phyloP scores from a whole-genome alignment of 1,284 basidiomycete species.

The Naganishia sp. region DNA sequence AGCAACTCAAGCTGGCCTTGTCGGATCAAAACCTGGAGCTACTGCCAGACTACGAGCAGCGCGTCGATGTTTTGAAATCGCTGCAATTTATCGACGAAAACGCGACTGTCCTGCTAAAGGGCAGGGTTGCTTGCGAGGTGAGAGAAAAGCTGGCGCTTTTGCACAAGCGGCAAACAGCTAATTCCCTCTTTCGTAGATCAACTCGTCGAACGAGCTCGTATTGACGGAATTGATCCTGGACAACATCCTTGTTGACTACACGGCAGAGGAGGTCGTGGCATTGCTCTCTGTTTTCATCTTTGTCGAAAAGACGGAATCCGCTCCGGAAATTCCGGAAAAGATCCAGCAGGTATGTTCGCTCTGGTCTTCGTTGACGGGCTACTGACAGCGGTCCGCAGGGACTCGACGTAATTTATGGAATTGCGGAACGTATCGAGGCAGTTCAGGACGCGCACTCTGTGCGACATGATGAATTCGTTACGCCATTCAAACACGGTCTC shows the following conservation, averaged over 20 bases:
- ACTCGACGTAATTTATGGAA: conserved; percentile 71
- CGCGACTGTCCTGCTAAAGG: conserved; percentile 91
- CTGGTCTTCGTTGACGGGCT: background rate
- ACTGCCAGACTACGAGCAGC: conserved; percentile 94
- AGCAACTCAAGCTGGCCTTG: conserved; percentile 71
- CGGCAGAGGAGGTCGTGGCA: conserved; percentile 96
- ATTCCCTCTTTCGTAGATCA: conserved; percentile 66
- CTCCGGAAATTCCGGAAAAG: conserved; percentile 75
- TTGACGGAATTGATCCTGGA: conserved; percentile 96
- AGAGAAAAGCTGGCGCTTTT: conserved; percentile 21
- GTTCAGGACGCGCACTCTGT: conserved; percentile 80
- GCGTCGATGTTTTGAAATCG: conserved; percentile 86
- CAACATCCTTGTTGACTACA: conserved; percentile 84
- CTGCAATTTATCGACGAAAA: conserved; percentile 91
- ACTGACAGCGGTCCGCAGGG: conserved; percentile 56
- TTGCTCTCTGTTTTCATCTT: conserved; percentile 95
- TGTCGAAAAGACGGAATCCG: conserved; percentile 91
- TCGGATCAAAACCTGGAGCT: conserved; percentile 97
- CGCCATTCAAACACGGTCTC: conserved; percentile 79
- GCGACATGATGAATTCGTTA: conserved; percentile 71
- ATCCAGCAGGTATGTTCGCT: conserved; percentile 60
- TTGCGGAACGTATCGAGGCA: conserved; percentile 78
- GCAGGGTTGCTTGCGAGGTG: conserved; percentile 96
- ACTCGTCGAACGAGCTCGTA: conserved; percentile 92
- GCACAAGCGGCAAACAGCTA: background rate